Conservation (phyloP, 176 grass and related monocot genomes). For the Oryza nivara region DNA sequence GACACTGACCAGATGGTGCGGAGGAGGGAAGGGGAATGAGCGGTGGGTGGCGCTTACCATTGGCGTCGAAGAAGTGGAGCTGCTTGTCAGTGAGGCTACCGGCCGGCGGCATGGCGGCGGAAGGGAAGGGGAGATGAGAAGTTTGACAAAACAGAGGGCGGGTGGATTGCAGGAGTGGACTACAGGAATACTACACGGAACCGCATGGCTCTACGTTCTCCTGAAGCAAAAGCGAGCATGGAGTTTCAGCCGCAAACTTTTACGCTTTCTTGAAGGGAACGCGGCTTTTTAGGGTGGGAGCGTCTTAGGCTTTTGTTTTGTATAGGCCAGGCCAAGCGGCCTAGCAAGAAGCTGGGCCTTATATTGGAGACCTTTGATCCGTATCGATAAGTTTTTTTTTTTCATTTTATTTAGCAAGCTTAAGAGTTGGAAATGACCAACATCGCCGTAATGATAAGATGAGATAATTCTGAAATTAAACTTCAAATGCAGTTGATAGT, state of each 20-base stretch:
- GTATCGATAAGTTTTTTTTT: too few species aligned
- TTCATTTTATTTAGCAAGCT: too few species aligned
- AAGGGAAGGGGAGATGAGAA: not conserved
- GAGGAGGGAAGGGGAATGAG: not conserved
- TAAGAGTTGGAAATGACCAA: too few species aligned
- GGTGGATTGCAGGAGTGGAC: constrained; percentile 8
- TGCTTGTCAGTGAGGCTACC: constrained; percentile 67
- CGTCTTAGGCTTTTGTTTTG: not conserved
- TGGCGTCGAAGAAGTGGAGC: constrained; percentile 64
- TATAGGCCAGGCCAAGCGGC: too few species aligned
- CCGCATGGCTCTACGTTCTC: not conserved
- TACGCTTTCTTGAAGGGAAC: too few species aligned
- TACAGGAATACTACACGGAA: not conserved
- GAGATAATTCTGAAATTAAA: too few species aligned
- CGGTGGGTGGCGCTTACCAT: constrained; percentile 48
- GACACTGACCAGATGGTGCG: not conserved
- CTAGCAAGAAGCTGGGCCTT: too few species aligned
- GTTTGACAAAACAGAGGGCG: not conserved
- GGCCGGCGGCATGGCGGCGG: constrained; percentile 43
- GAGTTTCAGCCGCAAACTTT: not conserved
- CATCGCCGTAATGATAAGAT: too few species aligned
- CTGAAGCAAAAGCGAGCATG: not conserved
- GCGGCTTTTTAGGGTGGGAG: too few species aligned
- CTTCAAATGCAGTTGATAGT: too few species aligned
- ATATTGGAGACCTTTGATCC: too few species aligned